These are phyloP conservation scores for Lasiodiplodia citricola DNA, from an alignment of 2,329 filamentous ascomycete species.

Conservation along the genomic window DNA sequence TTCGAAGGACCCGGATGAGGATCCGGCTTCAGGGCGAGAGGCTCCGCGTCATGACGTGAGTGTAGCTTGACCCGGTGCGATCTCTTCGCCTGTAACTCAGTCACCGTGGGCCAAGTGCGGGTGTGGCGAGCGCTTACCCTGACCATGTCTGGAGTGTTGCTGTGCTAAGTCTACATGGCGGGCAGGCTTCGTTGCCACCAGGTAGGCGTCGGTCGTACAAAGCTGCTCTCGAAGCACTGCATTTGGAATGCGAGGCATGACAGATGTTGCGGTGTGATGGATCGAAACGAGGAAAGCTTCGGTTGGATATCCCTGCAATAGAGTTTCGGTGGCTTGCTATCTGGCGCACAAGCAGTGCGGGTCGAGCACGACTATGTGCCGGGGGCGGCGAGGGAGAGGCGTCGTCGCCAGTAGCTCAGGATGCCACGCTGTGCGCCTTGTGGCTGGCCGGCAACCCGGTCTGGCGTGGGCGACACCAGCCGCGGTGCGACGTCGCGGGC, in stretches of 20 bases:
- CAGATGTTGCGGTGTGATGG: conserved; percentile 13
- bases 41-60: too few relatives aligned
- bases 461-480: neutral
- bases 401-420: neutral
- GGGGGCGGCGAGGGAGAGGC: neutral
- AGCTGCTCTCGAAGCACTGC: too few relatives aligned
- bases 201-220: neutral
- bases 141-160: neutral
- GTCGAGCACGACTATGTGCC: neutral
- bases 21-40: neutral
- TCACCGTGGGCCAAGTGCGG: neutral
- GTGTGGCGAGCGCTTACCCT: neutral
- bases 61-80: neutral
- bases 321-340: conserved; percentile 10
- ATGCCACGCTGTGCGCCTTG: conserved; percentile 5
- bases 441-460: conserved; percentile 3
- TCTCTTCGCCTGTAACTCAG: neutral
- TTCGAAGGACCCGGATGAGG: neutral
- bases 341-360: conserved; percentile 1
- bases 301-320: neutral
- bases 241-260: conserved; percentile 11
- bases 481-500: neutral
- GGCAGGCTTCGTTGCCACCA: neutral
- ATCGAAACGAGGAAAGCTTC: conserved; percentile 7
- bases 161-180: too few relatives aligned